Evolutionary conservation across 257 asterid genomes (phyloP).

Genomic region (Capsicum rhomboideum): DNA sequence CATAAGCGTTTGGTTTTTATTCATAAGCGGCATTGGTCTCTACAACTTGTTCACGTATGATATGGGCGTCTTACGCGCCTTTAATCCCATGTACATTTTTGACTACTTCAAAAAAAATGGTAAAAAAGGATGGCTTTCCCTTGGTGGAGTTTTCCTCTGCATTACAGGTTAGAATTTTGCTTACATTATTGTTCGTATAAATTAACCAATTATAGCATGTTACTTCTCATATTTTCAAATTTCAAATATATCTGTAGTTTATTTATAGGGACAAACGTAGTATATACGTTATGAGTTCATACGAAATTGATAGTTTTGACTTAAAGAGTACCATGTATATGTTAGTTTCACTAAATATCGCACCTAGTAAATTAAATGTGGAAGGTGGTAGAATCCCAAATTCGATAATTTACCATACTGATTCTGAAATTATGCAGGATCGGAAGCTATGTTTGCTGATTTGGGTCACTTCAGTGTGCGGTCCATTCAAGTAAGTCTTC

Average conservation of each 20-base stretch:
- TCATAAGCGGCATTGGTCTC: constrained; percentile 33
- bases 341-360: too few species aligned
- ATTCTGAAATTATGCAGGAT: constrained; percentile 20
- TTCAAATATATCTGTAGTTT: too few species aligned
- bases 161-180: constrained; percentile 26
- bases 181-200: too few species aligned
- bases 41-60: constrained; percentile 47
- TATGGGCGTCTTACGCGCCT: constrained; percentile 27
- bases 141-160: constrained; percentile 46
- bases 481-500: constrained; percentile 41
- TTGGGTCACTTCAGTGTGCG: constrained; percentile 58
- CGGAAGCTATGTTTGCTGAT: constrained; percentile 83
- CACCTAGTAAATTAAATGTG: too few species aligned
- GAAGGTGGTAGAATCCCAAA: too few species aligned
- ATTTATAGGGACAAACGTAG: too few species aligned
- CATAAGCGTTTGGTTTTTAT: constrained; percentile 36
- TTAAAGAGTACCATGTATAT: too few species aligned
- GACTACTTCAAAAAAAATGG: constrained; percentile 38
- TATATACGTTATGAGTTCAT: too few species aligned
- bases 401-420: too few species aligned
- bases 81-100: constrained; percentile 39
- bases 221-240: too few species aligned
- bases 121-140: constrained; percentile 46
- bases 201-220: too few species aligned
- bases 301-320: too few species aligned